These are phyloP conservation scores for Magnusiomyces paraingens DNA, from an alignment of 1,139 yeast genomes.

Conservation along the genomic window DNA sequence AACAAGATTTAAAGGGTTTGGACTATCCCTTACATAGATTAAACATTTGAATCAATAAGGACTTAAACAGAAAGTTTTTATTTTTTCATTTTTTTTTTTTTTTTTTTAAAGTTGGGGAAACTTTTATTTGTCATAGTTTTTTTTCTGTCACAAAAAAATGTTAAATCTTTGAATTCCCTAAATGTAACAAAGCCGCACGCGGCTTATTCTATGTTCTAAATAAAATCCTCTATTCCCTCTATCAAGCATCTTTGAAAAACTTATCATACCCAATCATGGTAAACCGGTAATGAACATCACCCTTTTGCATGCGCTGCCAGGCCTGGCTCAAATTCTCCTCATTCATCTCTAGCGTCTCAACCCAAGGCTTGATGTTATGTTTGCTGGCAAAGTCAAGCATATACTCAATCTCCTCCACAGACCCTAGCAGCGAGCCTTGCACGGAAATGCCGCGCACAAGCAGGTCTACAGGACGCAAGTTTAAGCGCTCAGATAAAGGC, in stretches of 20 bases:
- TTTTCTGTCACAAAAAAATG: too few relatives aligned
- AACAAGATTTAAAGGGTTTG: too few relatives aligned
- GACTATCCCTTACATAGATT: too few relatives aligned
- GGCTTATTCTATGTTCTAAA: too few relatives aligned
- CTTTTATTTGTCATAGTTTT: too few relatives aligned
- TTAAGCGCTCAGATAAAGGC: not conserved
- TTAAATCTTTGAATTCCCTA: too few relatives aligned
- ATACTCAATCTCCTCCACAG: constrained; percentile 43
- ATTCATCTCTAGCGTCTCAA: constrained; percentile 48
- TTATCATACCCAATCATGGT: constrained; percentile 52
- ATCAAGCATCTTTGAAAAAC: constrained; percentile 16
- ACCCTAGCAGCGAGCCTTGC: not conserved
- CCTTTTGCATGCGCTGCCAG: constrained; percentile 34
- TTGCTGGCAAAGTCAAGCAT: constrained; percentile 49
- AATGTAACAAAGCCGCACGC: too few relatives aligned
- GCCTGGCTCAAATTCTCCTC: constrained; percentile 41
- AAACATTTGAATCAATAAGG: too few relatives aligned
- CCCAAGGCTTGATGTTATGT: constrained; percentile 50
- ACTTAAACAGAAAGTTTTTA: too few relatives aligned
- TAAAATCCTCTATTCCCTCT: too few relatives aligned
- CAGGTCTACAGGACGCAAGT: not conserved
- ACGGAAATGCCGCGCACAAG: not conserved
- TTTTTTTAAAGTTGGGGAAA: too few relatives aligned
- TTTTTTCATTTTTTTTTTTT: too few relatives aligned
- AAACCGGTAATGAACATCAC: constrained; percentile 60